Conservation (phyloP, 108 stramenopile species). For the Cyclotella sp. region DNA sequence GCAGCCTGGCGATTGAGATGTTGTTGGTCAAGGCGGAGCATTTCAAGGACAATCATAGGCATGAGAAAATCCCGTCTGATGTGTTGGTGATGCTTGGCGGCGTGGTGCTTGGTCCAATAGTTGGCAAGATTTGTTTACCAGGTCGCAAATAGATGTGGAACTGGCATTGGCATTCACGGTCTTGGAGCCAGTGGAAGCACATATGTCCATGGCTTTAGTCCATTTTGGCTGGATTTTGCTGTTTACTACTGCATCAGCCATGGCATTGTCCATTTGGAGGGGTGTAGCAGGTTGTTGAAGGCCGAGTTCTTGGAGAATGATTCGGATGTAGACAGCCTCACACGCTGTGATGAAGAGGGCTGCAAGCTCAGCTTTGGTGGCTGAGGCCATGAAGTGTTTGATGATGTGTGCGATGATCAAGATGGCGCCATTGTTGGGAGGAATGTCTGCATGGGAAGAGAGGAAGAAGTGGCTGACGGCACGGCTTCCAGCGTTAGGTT, state of each 20-base stretch:
- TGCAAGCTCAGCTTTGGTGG: neutral
- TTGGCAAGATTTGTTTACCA: neutral
- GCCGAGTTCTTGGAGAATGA: neutral
- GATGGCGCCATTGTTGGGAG: conserved; percentile 2
- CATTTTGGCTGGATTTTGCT: conserved; percentile 48
- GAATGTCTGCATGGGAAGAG: neutral
- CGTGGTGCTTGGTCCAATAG: neutral
- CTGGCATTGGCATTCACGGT: neutral
- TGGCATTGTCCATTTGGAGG: neutral
- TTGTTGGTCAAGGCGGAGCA: too few species aligned
- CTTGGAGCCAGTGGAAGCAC: conserved; percentile 19
- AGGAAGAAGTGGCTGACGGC: neutral
- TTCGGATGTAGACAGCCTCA: neutral
- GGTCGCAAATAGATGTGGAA: conserved; percentile 6
- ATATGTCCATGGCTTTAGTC: conserved; percentile 31
- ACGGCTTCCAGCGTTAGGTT: neutral
- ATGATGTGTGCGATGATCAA: neutral
- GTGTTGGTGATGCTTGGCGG: too few species aligned
- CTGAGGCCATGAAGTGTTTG: neutral
- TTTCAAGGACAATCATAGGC: too few species aligned
- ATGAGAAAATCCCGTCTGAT: too few species aligned
- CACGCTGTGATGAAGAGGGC: neutral
- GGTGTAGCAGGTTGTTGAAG: neutral
- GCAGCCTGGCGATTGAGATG: too few species aligned
- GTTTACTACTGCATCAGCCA: conserved; percentile 27